Percentiles rank a stretch among this genome's conserved stretches.
Evolutionary conservation across 148 eudicot genomes (phyloP).

Genomic region (Camellia lanceoleosa): DNA sequence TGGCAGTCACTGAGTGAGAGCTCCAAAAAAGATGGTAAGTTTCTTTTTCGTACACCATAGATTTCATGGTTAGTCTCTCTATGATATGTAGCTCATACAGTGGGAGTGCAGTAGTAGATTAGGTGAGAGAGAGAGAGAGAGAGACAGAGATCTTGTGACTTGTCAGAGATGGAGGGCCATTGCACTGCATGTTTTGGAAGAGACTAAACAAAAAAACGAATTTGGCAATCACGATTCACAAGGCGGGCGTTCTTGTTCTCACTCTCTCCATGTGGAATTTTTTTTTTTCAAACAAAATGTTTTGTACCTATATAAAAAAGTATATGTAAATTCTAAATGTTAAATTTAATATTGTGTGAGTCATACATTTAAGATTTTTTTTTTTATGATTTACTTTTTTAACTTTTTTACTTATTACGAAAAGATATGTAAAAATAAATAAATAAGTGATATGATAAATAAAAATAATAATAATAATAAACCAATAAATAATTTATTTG

Average conservation of each 20-base stretch:
- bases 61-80: background rate
- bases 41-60: conserved; percentile 13
- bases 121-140: background rate
- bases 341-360: no score
- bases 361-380: no score
- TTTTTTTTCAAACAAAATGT: background rate
- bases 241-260: conserved; percentile 10
- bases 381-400: no score
- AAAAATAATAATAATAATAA: no score
- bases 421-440: no score
- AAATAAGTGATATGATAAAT: no score
- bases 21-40: background rate
- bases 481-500: no score
- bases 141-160: conserved; percentile 37
- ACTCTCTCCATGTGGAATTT: conserved; percentile 20
- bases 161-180: conserved; percentile 33
- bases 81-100: background rate
- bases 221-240: conserved; percentile 15
- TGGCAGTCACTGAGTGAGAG: conserved; percentile 12
- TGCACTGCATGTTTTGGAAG: conserved; percentile 13
- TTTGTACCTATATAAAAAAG: no score
- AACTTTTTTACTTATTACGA: no score
- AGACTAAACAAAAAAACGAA: conserved; percentile 28
- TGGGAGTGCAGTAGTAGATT: no score
- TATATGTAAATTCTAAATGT: no score